These are phyloP conservation scores for Trichothecium sympodiale DNA, from an alignment of 2,329 filamentous ascomycete genomes.

Conservation along the genomic window DNA sequence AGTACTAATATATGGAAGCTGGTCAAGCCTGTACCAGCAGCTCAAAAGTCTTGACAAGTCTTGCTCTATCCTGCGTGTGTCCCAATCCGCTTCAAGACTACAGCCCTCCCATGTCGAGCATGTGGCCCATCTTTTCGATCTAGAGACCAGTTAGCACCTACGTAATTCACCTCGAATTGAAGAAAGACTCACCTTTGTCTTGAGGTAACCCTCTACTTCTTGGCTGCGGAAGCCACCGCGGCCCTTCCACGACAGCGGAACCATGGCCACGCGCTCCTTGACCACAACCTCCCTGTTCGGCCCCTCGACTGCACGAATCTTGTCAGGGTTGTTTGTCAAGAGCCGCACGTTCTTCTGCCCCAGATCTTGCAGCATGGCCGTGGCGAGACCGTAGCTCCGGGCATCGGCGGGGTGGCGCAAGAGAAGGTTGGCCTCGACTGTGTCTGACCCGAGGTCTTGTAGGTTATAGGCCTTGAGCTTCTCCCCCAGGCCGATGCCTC, in stretches of 20 bases:
- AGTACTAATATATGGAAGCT: no score
- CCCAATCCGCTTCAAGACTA: no score
- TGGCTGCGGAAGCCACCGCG: slow-evolving; percentile 72
- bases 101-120: slow-evolving; percentile 46
- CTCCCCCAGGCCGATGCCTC: slow-evolving; percentile 86
- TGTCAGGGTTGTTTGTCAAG: slow-evolving; percentile 95
- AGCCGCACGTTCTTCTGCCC: slow-evolving; percentile 69
- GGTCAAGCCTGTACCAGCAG: no score
- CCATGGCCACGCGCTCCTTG: slow-evolving; percentile 85
- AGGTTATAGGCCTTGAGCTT: slow-evolving; percentile 98
- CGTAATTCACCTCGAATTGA: neutral
- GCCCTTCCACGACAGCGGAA: slow-evolving; percentile 86
- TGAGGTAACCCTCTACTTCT: slow-evolving; percentile 88
- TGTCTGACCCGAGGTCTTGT: slow-evolving; percentile 94
- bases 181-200: slow-evolving; percentile 69
- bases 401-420: slow-evolving; percentile 90
- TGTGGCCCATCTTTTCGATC: slow-evolving; percentile 84
- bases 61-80: no score
- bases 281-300: slow-evolving; percentile 81
- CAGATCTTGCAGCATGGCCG: slow-evolving; percentile 82
- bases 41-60: no score
- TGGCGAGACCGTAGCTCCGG: slow-evolving; percentile 89
- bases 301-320: slow-evolving; percentile 88
- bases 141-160: slow-evolving; percentile 21
- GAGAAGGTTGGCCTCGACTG: slow-evolving; percentile 87